phyloP scores from a whole-genome alignment of 2,329 filamentous ascomycete species.

The Arthrobotrys conoides region DNA sequence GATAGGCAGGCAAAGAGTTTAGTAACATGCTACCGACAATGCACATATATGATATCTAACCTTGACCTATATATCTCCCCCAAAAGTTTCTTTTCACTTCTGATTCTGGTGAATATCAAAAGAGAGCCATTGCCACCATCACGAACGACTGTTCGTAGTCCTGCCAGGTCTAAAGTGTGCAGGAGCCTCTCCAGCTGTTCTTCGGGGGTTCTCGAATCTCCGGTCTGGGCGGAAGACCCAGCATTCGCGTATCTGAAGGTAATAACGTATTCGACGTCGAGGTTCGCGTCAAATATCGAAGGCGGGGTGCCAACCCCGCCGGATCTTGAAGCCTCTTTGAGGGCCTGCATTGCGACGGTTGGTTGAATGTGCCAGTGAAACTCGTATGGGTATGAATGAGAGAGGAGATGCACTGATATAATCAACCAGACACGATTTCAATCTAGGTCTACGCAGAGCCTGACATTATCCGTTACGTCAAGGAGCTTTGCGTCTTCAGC shows the following conservation, averaged over 20 bases:
- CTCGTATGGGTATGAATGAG: conserved; percentile 21
- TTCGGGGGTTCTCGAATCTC: conserved; percentile 70
- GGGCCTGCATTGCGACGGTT: conserved; percentile 51
- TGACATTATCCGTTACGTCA: conserved; percentile 55
- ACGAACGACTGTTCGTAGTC: conserved; percentile 89
- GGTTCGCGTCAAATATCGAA: conserved; percentile 69
- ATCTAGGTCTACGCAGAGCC: neutral
- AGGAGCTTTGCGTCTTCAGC: conserved; percentile 32
- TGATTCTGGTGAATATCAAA: conserved; percentile 85
- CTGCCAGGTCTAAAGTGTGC: conserved; percentile 80
- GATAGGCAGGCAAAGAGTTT: neutral
- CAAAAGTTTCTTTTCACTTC: conserved; percentile 80
- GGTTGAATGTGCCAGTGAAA: neutral
- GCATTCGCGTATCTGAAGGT: conserved; percentile 80
- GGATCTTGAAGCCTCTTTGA: conserved; percentile 47
- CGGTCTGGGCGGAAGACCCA: conserved; percentile 69
- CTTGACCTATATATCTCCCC: conserved; percentile 86
- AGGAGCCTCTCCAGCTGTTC: conserved; percentile 84
- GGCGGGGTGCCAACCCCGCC: conserved; percentile 28
- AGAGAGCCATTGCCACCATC: conserved; percentile 81
- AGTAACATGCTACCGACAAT: neutral
- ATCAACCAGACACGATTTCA: conserved; percentile 5
- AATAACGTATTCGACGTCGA: conserved; percentile 89
- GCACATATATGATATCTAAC: conserved; percentile 65
- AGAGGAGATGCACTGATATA: conserved; percentile 11